phyloP scores from a whole-genome alignment of 306 rosid genomes.

The Ceratonia siliqua region DNA sequence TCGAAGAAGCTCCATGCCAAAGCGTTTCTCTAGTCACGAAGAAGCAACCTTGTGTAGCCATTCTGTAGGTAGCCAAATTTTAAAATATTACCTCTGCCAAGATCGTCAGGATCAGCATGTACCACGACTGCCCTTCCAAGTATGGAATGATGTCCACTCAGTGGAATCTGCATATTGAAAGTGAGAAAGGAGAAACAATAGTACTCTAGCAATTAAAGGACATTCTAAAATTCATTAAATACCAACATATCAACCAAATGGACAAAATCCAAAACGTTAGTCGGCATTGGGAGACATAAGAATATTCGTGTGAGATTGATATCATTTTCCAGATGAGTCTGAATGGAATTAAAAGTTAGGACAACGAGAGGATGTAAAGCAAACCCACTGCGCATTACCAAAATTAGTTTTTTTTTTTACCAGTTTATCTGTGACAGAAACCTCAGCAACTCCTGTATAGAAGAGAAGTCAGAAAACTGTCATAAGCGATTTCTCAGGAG shows the following conservation, averaged over 20 bases:
- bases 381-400: background rate
- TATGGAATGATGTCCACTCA: constrained; percentile 62
- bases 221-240: background rate
- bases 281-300: background rate
- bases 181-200: background rate
- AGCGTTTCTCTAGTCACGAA: no score
- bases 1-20: no score
- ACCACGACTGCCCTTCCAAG: constrained; percentile 71
- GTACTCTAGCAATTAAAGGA: constrained; percentile 2
- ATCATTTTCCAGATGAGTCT: background rate
- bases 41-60: constrained; percentile 4
- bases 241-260: constrained; percentile 3
- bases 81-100: constrained; percentile 58
- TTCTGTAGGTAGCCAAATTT: constrained; percentile 14
- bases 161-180: constrained; percentile 50
- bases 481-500: background rate
- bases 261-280: background rate
- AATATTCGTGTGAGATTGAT: background rate
- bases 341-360: background rate
- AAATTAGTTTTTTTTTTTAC: constrained; percentile 34
- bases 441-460: constrained; percentile 69
- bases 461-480: constrained; percentile 27
- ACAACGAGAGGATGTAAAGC: background rate
- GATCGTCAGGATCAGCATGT: constrained; percentile 82
- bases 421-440: constrained; percentile 59